Evolutionary conservation across 2,329 filamentous ascomycete species (phyloP), one percentile per base, ranked within the genome.

Genomic region (Gremmenia infestans): DNA sequence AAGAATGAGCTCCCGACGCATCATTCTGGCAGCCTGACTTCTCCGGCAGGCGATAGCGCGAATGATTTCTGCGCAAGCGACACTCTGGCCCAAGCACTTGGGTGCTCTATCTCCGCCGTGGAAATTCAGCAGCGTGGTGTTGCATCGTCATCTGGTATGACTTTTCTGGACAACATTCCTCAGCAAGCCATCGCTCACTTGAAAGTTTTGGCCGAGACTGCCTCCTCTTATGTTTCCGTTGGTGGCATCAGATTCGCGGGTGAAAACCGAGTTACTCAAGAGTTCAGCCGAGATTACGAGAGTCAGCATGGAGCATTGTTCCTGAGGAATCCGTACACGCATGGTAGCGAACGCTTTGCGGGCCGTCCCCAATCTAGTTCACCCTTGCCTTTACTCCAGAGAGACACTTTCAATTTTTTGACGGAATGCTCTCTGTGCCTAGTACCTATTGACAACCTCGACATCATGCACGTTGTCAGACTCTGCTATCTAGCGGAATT

Each of bases 71-170:
- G 72, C 54, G 73, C 71, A 22, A 81, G 80, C 55, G 85, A 88
- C 64, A 79, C 80, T 1, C 72, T 91, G 11, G 81, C 85, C 14
- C 78, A 79, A 56, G 77, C 84, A 1, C 83, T 97, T 14, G 93
- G 90, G 2, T 91, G 86, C 69, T 93, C 92, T 0, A 91, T 99
- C 56, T 87, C 91, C 8, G 86, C 91, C 0, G 85, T 89, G 4
- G 94, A 99, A 73, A 96, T 97, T 62, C 87, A 92, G 60, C 91
- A 97, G 70, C 87, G 94, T 64, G 94, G 94, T 6, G 78, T 91
- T 3, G 88, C 90, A 64, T 84, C 85, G 22, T 82, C 88, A 61
- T 81, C 82, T 48, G 87, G 89, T 53, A 79, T 84, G 71, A 93
- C 88, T 5, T 74, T 97, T 47, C 73, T 97, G 19, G 88, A 93